Percentiles rank a stretch among this genome's conserved stretches.
phyloP scores from a whole-genome alignment of 2,329 filamentous ascomycete genomes.

The Graphilbum ipis-grandicollis region DNA sequence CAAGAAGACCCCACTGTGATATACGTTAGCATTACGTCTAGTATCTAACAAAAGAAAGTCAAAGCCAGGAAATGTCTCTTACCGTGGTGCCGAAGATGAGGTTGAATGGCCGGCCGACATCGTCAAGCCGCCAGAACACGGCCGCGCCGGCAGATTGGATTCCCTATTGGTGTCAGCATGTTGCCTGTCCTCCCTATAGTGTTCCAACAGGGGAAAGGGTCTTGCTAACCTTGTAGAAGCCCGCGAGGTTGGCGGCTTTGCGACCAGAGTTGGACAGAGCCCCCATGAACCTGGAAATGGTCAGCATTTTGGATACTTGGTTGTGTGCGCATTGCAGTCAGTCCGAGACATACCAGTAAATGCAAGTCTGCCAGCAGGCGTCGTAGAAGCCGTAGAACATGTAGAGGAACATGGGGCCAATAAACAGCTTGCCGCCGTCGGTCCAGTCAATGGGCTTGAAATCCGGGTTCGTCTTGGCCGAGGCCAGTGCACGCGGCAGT shows the following conservation, averaged over 20 bases:
- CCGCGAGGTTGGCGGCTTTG: conserved; percentile 80
- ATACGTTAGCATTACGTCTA: not conserved
- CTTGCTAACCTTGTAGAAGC: conserved; percentile 9
- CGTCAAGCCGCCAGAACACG: conserved; percentile 57
- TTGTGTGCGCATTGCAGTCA: too few relatives aligned
- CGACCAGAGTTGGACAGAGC: conserved; percentile 82
- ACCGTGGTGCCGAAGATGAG: conserved; percentile 47
- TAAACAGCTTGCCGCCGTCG: conserved; percentile 37
- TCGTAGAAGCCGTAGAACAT: conserved; percentile 86
- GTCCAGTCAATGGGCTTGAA: conserved; percentile 41
- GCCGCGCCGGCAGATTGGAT: conserved; percentile 79
- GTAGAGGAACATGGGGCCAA: conserved; percentile 73
- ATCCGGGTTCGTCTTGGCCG: conserved; percentile 5
- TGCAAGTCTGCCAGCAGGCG: conserved; percentile 73
- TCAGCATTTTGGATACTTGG: not conserved
- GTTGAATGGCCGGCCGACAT: conserved; percentile 43
- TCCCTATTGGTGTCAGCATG: conserved; percentile 11
- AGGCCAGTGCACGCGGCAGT: conserved; percentile 25
- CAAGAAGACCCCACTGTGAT: conserved; percentile 53
- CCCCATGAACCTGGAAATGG: conserved; percentile 59
- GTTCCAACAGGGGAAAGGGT: too few relatives aligned
- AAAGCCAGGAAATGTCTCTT: conserved; percentile 8
- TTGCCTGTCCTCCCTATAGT: not conserved
- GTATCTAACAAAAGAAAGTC: not conserved
- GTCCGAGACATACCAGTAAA: conserved; percentile 93